Evolutionary conservation across 2,329 filamentous ascomycete species (phyloP), one percentile per base, ranked within the genome.

Genomic region (Kalmusia sp.): DNA sequence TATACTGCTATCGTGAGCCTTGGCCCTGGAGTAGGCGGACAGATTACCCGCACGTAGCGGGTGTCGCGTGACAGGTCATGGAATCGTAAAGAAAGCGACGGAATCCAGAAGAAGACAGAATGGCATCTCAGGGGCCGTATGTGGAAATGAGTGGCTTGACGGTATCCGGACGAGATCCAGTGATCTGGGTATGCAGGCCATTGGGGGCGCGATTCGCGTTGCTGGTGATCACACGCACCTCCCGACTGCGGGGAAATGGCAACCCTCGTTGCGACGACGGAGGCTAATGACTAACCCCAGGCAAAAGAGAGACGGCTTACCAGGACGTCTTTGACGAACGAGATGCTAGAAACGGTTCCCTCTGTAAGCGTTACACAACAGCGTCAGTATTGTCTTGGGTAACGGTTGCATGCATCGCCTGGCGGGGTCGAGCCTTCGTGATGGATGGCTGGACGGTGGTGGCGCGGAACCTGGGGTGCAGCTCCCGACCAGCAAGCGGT

Each of bases 281-380:
- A 31, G 28, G 33, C 41, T 25, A 53, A 39, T 50, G 15, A 41
- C 31, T 22, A 52, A 58, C 57, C 54, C 51, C 35, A 44, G 60
- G 31, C 49, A 69, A 52, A 62, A 49, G 54, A 49, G 53, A 47
- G 51, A 49, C 61, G 53, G 62, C 89, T 84, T 85, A 93, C 90
- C 78, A 93, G 79, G 61, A 90, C 85, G 73, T 92, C 88, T 77
- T 91, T 91, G 76, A 93, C 90, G 76, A 93, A 93, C 64, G 88
- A 91, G 72, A 93, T 92, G 64, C 89, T 88, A 74, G 89, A 92
- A 59, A 93, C 87, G 44, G 90, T 93, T 58, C 90, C 90, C 82
- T 93, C 90, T 93, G 62, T 51, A 58, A 41, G 40, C 47, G 63
- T 54, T 51, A 60, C 54, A 58, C 52, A 33, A 52, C 52, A 48